A percentile compares a stretch with the other conserved stretches of the same genome.
These are phyloP conservation scores for Leccinum cinnamomeum DNA, from an alignment of 1,284 basidiomycete genomes.

Conservation along the genomic window DNA sequence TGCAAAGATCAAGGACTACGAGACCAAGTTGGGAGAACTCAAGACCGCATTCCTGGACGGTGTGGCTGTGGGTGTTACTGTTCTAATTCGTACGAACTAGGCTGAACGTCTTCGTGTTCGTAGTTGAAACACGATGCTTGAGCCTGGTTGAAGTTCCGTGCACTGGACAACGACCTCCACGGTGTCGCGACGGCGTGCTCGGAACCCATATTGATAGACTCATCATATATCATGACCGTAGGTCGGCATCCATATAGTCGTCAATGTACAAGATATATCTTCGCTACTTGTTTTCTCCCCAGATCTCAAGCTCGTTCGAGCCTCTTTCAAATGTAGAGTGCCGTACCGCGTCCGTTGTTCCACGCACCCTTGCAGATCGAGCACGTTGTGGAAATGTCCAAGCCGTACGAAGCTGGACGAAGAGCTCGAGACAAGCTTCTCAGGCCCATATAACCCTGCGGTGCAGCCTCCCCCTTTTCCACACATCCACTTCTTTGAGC, in stretches of 20 bases:
- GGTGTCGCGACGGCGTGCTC: constrained; percentile 46
- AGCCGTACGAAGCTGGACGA: constrained; percentile 43
- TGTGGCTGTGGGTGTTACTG: constrained; percentile 19
- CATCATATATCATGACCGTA: constrained; percentile 28
- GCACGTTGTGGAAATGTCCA: constrained; percentile 61
- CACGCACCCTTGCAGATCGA: constrained; percentile 53
- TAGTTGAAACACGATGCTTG: constrained; percentile 32
- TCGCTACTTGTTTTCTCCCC: constrained; percentile 54
- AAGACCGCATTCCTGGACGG: too few relatives aligned
- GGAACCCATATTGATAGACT: constrained; percentile 55
- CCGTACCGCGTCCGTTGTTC: constrained; percentile 56
- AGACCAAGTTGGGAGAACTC: too few relatives aligned
- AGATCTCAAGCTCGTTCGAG: constrained; percentile 46
- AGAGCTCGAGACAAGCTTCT: constrained; percentile 56
- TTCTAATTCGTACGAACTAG: constrained; percentile 49
- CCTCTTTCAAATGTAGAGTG: constrained; percentile 33
- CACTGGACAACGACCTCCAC: constrained; percentile 42
- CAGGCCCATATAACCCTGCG: constrained; percentile 61
- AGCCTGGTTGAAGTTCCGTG: constrained; percentile 33
- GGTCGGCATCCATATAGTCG: constrained; percentile 50
- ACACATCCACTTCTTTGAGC: constrained; percentile 49
- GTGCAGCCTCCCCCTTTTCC: constrained; percentile 35
- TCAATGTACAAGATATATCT: constrained; percentile 57
- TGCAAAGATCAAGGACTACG: too few relatives aligned
- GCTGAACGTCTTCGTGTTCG: constrained; percentile 40